These are phyloP conservation scores for Jatropha curcas DNA, from an alignment of 345 rosid species.

Conservation along the genomic window DNA sequence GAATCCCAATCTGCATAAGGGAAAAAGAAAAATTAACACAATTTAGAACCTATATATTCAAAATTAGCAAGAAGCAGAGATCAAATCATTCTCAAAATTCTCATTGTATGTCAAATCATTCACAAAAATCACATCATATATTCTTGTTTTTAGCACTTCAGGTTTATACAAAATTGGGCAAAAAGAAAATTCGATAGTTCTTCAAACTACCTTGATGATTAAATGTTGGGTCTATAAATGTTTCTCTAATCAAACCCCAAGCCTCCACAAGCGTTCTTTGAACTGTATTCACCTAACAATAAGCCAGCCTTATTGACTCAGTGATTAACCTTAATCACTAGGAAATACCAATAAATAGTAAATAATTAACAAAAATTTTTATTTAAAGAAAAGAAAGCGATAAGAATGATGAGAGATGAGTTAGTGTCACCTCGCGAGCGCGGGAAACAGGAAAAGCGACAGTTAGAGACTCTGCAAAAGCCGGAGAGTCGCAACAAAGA, in stretches of 20 bases:
- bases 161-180: too few relatives aligned
- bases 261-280: constrained; percentile 94
- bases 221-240: constrained; percentile 82
- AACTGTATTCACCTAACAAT: constrained; percentile 70
- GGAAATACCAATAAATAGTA: too few relatives aligned
- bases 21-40: neutral
- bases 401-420: neutral
- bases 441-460: constrained; percentile 86
- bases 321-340: neutral
- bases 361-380: too few relatives aligned
- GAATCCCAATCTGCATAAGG: constrained; percentile 75
- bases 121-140: too few relatives aligned
- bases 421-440: constrained; percentile 59
- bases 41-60: neutral
- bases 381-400: neutral
- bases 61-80: neutral
- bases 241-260: constrained; percentile 91
- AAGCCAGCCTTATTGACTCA: constrained; percentile 17
- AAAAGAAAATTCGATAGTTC: too few relatives aligned
- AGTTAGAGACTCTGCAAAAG: constrained; percentile 70
- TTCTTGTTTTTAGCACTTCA: too few relatives aligned
- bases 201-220: constrained; percentile 70
- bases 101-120: too few relatives aligned
- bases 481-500: constrained; percentile 53
- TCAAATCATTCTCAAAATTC: too few relatives aligned